A percentile compares a stretch with the other conserved stretches of the same genome.
phyloP scores from a whole-genome alignment of 805 yeast species.

The Candida germanica region DNA sequence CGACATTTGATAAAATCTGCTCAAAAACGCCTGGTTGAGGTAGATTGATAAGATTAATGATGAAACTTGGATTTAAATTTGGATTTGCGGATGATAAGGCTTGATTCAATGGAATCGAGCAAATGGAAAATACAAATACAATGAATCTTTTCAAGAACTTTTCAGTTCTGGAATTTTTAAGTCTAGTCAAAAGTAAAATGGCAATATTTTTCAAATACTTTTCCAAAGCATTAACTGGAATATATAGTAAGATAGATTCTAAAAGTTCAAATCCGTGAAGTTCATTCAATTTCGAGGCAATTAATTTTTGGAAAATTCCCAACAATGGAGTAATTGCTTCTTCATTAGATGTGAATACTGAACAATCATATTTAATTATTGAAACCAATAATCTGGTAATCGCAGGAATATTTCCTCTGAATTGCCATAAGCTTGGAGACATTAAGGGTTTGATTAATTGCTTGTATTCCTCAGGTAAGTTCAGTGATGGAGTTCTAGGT shows the following conservation, averaged over 20 bases:
- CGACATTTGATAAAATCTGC: constrained; percentile 46
- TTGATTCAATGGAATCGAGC: constrained; percentile 36
- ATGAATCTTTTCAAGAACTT: constrained; percentile 71
- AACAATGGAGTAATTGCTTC: constrained; percentile 66
- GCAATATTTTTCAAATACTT: constrained; percentile 70
- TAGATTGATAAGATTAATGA: constrained; percentile 62
- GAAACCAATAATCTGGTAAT: constrained; percentile 75
- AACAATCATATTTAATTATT: constrained; percentile 51
- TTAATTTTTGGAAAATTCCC: constrained; percentile 94
- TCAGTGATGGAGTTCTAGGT: constrained; percentile 30
- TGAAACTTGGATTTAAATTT: constrained; percentile 42
- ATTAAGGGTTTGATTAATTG: constrained; percentile 76
- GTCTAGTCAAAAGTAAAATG: constrained; percentile 69
- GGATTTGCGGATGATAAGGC: constrained; percentile 23
- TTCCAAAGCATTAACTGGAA: constrained; percentile 50
- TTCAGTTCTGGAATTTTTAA: constrained; percentile 80
- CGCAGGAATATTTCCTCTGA: constrained; percentile 90
- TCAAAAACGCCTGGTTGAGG: constrained; percentile 63
- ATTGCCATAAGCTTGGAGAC: constrained; percentile 93
- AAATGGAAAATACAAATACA: constrained; percentile 47
- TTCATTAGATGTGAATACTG: constrained; percentile 31
- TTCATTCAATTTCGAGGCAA: constrained; percentile 82
- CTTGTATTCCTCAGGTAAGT: constrained; percentile 62
- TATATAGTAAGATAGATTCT: constrained; percentile 58
- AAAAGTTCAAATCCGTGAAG: constrained; percentile 80